Evolutionary conservation across 768 basidiomycete genomes (phyloP).

Genomic region (Suillus luteus): DNA sequence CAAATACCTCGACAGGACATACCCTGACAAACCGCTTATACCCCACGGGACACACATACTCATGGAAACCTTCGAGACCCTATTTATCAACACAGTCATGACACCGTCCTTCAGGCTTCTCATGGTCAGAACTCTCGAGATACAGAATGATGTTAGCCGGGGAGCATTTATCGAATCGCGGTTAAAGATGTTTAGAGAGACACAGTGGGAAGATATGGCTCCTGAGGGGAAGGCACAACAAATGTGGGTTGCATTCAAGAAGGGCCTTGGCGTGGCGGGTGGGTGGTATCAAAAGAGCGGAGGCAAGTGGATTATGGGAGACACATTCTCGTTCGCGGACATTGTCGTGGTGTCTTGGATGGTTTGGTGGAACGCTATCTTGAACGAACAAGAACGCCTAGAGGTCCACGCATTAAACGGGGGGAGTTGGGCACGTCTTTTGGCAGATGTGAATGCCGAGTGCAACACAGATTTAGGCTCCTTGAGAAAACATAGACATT

Average conservation of each 20-base stretch:
- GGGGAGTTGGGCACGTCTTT: slow-evolving; percentile 10
- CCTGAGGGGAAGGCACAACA: neutral
- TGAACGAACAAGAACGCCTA: neutral
- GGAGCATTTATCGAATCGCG: neutral
- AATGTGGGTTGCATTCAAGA: neutral
- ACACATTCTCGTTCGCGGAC: slow-evolving; percentile 7
- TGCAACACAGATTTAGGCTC: slow-evolving; percentile 19
- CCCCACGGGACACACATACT: neutral
- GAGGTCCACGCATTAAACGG: slow-evolving; percentile 7
- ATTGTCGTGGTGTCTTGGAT: slow-evolving; percentile 4
- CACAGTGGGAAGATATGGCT: slow-evolving; percentile 5
- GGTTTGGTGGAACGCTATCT: neutral
- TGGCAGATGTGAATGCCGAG: slow-evolving; percentile 28
- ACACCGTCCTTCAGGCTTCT: neutral
- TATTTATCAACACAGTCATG: neutral
- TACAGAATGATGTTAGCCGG: neutral
- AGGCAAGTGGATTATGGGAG: slow-evolving; percentile 12
- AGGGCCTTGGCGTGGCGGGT: neutral
- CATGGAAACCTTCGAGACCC: neutral
- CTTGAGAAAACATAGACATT: neutral
- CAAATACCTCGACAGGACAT: slow-evolving; percentile 47
- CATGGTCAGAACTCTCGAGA: neutral
- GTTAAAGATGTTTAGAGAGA: slow-evolving; percentile 8
- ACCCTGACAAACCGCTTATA: slow-evolving; percentile 32
- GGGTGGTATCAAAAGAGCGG: slow-evolving; percentile 10